phyloP scores from a whole-genome alignment of 345 rosid species.

The Ailanthus altissimus region DNA sequence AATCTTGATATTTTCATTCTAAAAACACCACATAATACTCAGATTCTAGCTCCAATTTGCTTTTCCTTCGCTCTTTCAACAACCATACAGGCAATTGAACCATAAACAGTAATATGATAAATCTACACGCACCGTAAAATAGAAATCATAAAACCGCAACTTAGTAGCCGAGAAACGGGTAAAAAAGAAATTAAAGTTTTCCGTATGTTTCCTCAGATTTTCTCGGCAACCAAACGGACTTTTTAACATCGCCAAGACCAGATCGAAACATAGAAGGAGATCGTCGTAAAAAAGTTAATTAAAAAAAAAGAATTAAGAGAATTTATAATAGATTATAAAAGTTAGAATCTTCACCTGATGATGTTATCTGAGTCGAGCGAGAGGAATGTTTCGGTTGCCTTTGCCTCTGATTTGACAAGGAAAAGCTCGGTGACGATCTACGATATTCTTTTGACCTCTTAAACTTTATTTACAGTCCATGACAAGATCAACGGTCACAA shows the following conservation, averaged over 20 bases:
- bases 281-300: too few relatives aligned
- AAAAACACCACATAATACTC: background rate
- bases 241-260: background rate
- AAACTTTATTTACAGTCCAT: background rate
- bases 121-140: background rate
- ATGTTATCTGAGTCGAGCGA: slow-evolving; percentile 8
- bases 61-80: background rate
- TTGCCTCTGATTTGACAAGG: background rate
- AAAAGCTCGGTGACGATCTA: background rate
- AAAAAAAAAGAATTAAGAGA: background rate
- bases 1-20: background rate
- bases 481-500: background rate
- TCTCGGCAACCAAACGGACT: background rate
- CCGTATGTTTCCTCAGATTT: background rate
- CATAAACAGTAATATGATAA: background rate
- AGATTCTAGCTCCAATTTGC: background rate
- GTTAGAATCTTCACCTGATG: slow-evolving; percentile 18
- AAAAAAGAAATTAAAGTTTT: background rate
- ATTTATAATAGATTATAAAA: background rate
- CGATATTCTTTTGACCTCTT: background rate
- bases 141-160: background rate
- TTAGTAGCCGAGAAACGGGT: background rate
- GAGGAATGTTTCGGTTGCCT: background rate
- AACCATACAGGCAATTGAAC: background rate
- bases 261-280: background rate